Base-by-base conservation (phyloP, 2,329 filamentous ascomycete genomes). In the Fusarium bactridioides region DNA sequence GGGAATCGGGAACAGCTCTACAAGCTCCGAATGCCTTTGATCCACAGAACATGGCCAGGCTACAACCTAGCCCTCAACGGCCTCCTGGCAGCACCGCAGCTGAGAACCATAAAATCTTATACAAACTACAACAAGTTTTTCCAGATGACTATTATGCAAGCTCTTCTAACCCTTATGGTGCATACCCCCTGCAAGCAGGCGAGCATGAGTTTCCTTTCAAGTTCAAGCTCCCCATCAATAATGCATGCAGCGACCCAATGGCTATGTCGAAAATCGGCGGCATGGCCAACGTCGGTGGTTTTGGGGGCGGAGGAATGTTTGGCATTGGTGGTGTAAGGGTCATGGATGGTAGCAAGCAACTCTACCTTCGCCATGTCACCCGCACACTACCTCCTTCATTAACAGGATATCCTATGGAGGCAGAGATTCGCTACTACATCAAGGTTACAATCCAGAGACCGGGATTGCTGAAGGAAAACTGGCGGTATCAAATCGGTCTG, bases 401-500 rank as follows among this genome's bases (percentile, higher is more conserved):
- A 60, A 93, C 89, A n/a, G 94, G 94, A 7, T 95, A 96, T 74
- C 93, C 94, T 0, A 92, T 92, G 37, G 90, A 95, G 80, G 95
- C 95, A 27, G 94, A 97, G 82, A 95, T 98, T 67, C 89, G 91
- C 74, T 99, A 99, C 82, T 99, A 93, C 79, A 88, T 98, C 79
- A 99, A 99, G 81, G 94, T 93, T n/a, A 98, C 96, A 0, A 91
- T 98, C 10, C 93, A 94, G 77, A 87, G 94, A n/a, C 94, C 94
- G 0, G 91, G 93, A 19, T 87, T 98, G 66, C 94, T 97, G 82
- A 95, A 95, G 79, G 94, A 97, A 82, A 98, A 98, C 77, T 93
- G 94, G 81, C 87, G 95, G 25, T 86, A 86, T 71, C 84, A 88
- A 70, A 78, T 87, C 40, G 90, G 91, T 40, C 92, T 98, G 83